phyloP scores from a whole-genome alignment of 495 filamentous ascomycete genomes.

The Aspergillus sclerotioniger region DNA sequence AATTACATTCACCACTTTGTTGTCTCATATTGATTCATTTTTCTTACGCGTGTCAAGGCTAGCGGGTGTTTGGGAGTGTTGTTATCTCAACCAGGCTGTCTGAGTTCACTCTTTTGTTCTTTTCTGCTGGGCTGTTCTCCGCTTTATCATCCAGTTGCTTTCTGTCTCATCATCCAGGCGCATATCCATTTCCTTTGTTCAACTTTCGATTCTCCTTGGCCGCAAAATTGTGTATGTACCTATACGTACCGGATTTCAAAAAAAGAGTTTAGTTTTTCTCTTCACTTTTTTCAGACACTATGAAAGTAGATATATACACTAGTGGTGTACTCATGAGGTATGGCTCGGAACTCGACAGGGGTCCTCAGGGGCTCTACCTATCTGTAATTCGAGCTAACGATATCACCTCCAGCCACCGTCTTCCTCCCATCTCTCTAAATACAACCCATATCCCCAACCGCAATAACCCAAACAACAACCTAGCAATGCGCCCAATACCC shows the following conservation, averaged over 20 bases:
- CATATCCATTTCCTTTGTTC: background rate
- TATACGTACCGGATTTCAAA: no score
- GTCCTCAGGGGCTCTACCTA: no score
- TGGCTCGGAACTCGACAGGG: no score
- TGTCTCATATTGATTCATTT: conserved; percentile 5
- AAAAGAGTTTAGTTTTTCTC: background rate
- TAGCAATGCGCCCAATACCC: no score
- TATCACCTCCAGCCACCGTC: no score
- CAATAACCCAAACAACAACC: no score
- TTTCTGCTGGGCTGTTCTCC: conserved; percentile 2
- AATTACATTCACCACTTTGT: conserved; percentile 8
- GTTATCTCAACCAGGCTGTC: conserved; percentile 17
- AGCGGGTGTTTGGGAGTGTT: conserved; percentile 26
- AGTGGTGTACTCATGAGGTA: no score
- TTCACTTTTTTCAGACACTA: background rate
- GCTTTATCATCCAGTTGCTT: background rate
- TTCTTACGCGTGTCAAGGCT: conserved; percentile 10
- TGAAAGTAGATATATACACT: background rate
- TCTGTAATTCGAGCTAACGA: no score
- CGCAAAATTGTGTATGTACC: background rate
- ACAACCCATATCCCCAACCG: no score
- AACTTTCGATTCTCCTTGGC: conserved; percentile 9
- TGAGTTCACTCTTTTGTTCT: conserved; percentile 6
- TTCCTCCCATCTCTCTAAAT: no score
- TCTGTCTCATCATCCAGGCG: background rate